These are phyloP conservation scores for Claviceps quebecensis DNA, from an alignment of 2,329 filamentous ascomycete genomes.

Conservation along the genomic window DNA sequence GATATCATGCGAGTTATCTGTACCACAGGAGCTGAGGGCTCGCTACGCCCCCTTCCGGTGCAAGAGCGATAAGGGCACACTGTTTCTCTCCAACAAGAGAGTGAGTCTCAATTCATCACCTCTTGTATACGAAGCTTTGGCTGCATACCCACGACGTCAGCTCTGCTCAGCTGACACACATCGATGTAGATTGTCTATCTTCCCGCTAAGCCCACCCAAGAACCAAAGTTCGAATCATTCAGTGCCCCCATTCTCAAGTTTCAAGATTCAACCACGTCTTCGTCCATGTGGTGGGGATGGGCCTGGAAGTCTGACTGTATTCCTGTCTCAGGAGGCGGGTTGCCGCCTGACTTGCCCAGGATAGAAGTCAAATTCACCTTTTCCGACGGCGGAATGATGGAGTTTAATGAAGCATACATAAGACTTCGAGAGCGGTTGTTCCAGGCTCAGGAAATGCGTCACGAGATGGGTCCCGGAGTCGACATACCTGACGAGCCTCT, in stretches of 20 bases:
- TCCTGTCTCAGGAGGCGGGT: constrained; percentile 70
- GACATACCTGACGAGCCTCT: constrained; percentile 72
- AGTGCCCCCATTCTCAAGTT: constrained; percentile 78
- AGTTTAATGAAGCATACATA: constrained; percentile 74
- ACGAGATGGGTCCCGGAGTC: constrained; percentile 49
- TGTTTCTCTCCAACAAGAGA: constrained; percentile 75
- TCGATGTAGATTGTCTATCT: constrained; percentile 69
- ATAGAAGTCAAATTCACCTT: constrained; percentile 79
- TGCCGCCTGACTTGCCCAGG: constrained; percentile 57
- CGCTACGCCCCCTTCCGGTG: constrained; percentile 50
- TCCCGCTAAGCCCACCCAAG: constrained; percentile 51
- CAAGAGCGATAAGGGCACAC: constrained; percentile 59
- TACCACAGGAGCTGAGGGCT: constrained; percentile 47
- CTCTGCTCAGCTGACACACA: background rate
- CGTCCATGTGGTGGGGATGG: constrained; percentile 87
- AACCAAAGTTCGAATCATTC: constrained; percentile 63
- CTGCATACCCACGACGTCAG: background rate
- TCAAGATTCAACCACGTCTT: constrained; percentile 65
- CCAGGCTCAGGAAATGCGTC: constrained; percentile 63
- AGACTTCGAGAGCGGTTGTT: constrained; percentile 70
- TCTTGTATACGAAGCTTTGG: background rate
- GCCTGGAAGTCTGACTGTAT: constrained; percentile 72
- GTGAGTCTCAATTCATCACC: constrained; percentile 32
- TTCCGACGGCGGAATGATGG: constrained; percentile 88
- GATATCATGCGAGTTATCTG: constrained; percentile 61